Base-by-base conservation (phyloP, 768 basidiomycete genomes). In the Punctularia strigosozonata region DNA sequence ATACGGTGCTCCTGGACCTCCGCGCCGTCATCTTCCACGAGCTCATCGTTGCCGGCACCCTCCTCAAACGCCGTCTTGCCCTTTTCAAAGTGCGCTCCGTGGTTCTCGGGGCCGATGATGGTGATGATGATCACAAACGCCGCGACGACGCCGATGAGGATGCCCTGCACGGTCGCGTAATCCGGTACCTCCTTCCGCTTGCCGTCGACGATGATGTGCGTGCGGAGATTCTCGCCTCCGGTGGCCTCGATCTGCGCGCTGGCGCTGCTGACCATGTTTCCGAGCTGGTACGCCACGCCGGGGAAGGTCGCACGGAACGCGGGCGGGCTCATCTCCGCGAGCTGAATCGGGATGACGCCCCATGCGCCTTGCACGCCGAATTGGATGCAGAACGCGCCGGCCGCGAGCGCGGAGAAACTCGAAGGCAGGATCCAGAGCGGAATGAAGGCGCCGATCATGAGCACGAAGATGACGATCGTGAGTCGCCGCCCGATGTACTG, bases 301-400 rank as follows among this genome's bases (percentile, higher is more conserved):
- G 83, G 82, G 66, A 88, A 90, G 2, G 82, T 82, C 3, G 87
- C 84, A 41, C 90, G 69, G 69, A 90, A 92, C 0, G 85, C 88
- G 4, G 86, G 82, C 2, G 90, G 90, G 0, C 83, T 82, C 61
- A 89, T 69, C 57, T 94, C 89, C 10, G 76, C 69, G 17, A 92
- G 66, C 55, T 80, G 82, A 49, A 89, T 81, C 2, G 88, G 87
- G 54, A 75, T 69, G 8, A 87, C 79, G 49, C 86, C 86, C 84
- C 85, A 89, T 25, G 86, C 88, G 2, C 87, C 88, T 54, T 94
- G 90, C 1, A 92, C 85, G 37, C 85, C 86, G 46, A 86, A 75
- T 51, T 91, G 88, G 13, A 89, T 64, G 48, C 73, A 88, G 61
- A 92, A 94, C 1, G 87, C 89, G 6, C 87, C 87, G 0, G 85